Evolutionary conservation across 208 protist genomes (phyloP), one percentile per base, ranked within the genome.

Genomic region (Leishmania major): DNA sequence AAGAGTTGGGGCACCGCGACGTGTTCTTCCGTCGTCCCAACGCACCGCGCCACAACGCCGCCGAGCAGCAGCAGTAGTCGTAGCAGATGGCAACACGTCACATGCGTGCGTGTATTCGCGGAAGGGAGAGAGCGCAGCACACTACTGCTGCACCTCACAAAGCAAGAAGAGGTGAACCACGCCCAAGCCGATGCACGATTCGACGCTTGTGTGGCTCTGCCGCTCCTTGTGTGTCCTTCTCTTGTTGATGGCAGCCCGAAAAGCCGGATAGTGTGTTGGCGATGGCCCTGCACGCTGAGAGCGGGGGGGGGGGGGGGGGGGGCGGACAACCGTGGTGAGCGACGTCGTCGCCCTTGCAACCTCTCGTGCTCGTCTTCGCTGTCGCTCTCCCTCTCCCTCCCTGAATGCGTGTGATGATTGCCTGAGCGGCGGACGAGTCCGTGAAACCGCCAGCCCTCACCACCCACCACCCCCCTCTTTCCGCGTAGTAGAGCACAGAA

Each of bases 1-100:
- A 91, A 80, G 89, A 96, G 85, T 93, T 96, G 93, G 95, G 95
- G 8, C 92, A 96, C 84, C 89, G 93, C 55, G 95, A 97, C 22
- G 93, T 96, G 1, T 97, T 97, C 87, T 96, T 96, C 84, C 89
- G 92, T 57, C 88, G 95, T 22, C 92, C 95, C 17, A 96, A 96
- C 62, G 90, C 88, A 25, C 95, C 95, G 35, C 93, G 95, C 25
- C 93, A 97, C 88, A 96, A 96, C 79, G 89, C 95, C 49, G 80
- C 92, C 25, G 95, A 97, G 84, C 47, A 84, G 78, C 73, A 57
- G n/a, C 73, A 80, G 75, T 40, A 60, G 47, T 31, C 31, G n/a
- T 47, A 72, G 22, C 10, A 49, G 37, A 43, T 35, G 37, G 37
- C 19, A 49, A 47, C n/a, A 3, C 40, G 6, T 8, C 22, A 28